These are phyloP conservation scores for Botrytis aclada DNA, from an alignment of 2,329 filamentous ascomycete species.

Conservation along the genomic window DNA sequence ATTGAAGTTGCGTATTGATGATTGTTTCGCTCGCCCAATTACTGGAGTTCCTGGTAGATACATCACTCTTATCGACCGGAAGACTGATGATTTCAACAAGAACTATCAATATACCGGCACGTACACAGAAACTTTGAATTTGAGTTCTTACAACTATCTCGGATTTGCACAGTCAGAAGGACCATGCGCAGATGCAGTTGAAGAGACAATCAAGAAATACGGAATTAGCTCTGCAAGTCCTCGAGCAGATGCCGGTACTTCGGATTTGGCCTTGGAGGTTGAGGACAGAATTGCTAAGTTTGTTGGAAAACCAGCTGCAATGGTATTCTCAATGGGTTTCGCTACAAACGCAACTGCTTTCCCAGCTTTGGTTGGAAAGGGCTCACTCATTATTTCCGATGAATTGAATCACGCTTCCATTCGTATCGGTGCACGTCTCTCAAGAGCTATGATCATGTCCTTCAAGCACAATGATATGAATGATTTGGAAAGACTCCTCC, in stretches of 20 bases:
- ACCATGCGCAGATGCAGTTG: constrained; percentile 89
- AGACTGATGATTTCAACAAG: constrained; percentile 86
- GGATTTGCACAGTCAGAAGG: constrained; percentile 97
- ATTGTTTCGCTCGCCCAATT: constrained; percentile 90
- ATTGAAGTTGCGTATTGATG: constrained; percentile 90
- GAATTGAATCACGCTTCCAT: constrained; percentile 98
- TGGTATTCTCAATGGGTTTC: constrained; percentile 99
- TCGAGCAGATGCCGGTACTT: constrained; percentile 78
- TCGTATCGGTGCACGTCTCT: constrained; percentile 88
- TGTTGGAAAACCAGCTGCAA: constrained; percentile 88
- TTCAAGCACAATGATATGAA: constrained; percentile 98
- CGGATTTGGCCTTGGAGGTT: constrained; percentile 83
- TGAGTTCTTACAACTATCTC: constrained; percentile 99
- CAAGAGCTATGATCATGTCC: constrained; percentile 89
- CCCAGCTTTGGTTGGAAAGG: constrained; percentile 87
- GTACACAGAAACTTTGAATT: constrained; percentile 90
- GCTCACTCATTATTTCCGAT: constrained; percentile 91
- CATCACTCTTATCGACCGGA: constrained; percentile 89
- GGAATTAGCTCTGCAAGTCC: constrained; percentile 81
- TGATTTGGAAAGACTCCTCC: constrained; percentile 79
- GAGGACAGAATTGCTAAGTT: constrained; percentile 87
- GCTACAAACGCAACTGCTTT: constrained; percentile 93
- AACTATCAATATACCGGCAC: constrained; percentile 88
- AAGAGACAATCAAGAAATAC: constrained; percentile 80
- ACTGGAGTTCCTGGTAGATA: constrained; percentile 92